Percentiles rank a stretch among this genome's conserved stretches.
phyloP scores from a whole-genome alignment of 1,139 yeast genomes.

The Geotrichum bryndzae region DNA sequence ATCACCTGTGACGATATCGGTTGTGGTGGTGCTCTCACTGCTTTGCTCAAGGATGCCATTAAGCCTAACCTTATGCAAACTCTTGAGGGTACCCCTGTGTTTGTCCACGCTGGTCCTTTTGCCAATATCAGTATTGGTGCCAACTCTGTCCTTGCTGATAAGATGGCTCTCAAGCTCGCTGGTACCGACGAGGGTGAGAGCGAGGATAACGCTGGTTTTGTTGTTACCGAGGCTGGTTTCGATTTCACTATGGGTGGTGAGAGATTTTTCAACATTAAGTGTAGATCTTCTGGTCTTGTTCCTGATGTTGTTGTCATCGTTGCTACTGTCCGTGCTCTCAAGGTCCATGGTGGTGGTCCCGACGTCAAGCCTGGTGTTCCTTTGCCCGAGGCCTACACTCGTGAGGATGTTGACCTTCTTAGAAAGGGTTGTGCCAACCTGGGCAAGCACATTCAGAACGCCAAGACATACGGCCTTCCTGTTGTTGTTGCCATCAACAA shows the following conservation, averaged over 20 bases:
- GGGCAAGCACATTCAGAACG: conserved; percentile 86
- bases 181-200: conserved; percentile 57
- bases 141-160: conserved; percentile 88
- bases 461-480: conserved; percentile 80
- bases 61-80: conserved; percentile 98
- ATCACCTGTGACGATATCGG: conserved; percentile 95
- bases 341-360: conserved; percentile 98
- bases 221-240: conserved; percentile 96
- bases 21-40: conserved; percentile 95
- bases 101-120: conserved; percentile 98
- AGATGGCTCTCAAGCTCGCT: conserved; percentile 87
- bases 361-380: conserved; percentile 95
- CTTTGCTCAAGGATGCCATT: conserved; percentile 90
- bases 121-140: conserved; percentile 98
- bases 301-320: conserved; percentile 95
- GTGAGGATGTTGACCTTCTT: conserved; percentile 80
- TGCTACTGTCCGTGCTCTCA: conserved; percentile 94
- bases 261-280: conserved; percentile 91
- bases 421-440: conserved; percentile 82
- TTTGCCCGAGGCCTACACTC: conserved; percentile 77
- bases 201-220: conserved; percentile 73
- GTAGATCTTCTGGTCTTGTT: conserved; percentile 82
- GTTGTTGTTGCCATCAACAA: conserved; percentile 94
- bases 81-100: conserved; percentile 95
- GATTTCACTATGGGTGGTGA: conserved; percentile 99